Conservation (phyloP, 1,284 basidiomycete species). For the Sporisorium graminicola region DNA sequence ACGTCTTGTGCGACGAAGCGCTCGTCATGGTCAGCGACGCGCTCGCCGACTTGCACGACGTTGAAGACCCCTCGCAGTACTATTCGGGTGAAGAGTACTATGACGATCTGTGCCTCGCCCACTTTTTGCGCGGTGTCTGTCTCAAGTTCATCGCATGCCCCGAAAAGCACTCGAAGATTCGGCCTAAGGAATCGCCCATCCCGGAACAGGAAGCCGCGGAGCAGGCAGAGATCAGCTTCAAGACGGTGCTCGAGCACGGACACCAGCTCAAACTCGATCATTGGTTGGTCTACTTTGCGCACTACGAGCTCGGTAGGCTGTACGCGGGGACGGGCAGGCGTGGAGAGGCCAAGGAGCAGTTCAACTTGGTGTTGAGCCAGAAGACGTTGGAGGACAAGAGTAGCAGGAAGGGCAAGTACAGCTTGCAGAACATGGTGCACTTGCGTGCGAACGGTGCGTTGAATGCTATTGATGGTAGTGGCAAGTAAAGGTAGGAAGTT, state of each 20-base stretch:
- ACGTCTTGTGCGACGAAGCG: constrained; percentile 50
- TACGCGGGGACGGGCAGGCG: constrained; percentile 47
- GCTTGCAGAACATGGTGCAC: constrained; percentile 68
- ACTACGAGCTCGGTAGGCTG: constrained; percentile 67
- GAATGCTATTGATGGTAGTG: constrained; percentile 45
- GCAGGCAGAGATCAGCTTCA: constrained; percentile 60
- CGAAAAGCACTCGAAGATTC: constrained; percentile 60
- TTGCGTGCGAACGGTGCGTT: constrained; percentile 64
- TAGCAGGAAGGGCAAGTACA: constrained; percentile 66
- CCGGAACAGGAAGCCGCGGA: constrained; percentile 59
- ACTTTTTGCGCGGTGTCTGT: constrained; percentile 67
- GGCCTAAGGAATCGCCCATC: constrained; percentile 51
- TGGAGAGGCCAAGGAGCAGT: constrained; percentile 54
- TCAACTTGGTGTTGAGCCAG: constrained; percentile 59
- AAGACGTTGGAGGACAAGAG: constrained; percentile 62
- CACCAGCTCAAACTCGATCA: constrained; percentile 60
- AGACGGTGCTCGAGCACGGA: constrained; percentile 58
- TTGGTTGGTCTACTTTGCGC: constrained; percentile 68
- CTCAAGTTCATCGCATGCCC: constrained; percentile 67
- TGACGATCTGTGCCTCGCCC: constrained; percentile 66
- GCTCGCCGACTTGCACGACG: constrained; percentile 51
- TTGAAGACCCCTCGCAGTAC: constrained; percentile 48
- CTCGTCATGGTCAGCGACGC: constrained; percentile 59
- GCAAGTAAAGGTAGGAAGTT: constrained; percentile 18
- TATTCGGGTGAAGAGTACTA: constrained; percentile 54